Evolutionary conservation across 2,329 filamentous ascomycete species (phyloP), one percentile per base, ranked within the genome.

Genomic region (Ophiocordyceps sinensis): DNA sequence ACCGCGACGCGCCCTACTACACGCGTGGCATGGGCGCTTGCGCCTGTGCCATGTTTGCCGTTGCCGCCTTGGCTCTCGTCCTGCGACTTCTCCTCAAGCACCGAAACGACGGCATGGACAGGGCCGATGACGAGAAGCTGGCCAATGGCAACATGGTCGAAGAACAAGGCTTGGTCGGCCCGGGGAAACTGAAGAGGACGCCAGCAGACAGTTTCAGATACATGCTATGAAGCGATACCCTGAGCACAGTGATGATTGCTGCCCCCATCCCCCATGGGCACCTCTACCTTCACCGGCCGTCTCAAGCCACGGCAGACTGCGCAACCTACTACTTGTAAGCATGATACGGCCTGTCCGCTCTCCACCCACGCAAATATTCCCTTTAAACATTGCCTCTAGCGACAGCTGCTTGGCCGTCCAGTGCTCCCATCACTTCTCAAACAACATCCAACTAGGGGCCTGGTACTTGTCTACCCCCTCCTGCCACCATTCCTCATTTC

Each of bases 11-110:
- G 10, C 78, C 79, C 1, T 79, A 70, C 54, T 84, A 80, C 52
- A 62, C 73, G 3, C 60, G 51, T 1, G 79, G 80, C 3, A 83
- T 83, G 77, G 61, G 60, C 28, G 63, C 70, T 1, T 84, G 79
- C 49, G 74, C 76, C 0, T 63, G 56, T 10, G 78, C 77, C 43
- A 82, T 85, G 79, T 47, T 71, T 3, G 57, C 63, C 1, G 79
- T 83, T 5, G 77, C 74, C 2, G 43, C 66, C 0, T 51, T 83
- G 44, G 76, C 77, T 0, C 46, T 67, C 28, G 51, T 60, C 10
- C 56, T 83, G 57, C 67, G 79, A 41, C 43, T 64, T n/a, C 65
- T 75, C 28, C 53, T 84, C 30, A 55, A 54, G 37, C 55, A 66
- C 41, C 59, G 65, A 53, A 83, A 83, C 50, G 48, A 57, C 14